Evolutionary conservation across 768 basidiomycete species (phyloP), one percentile per base, ranked within the genome.

Genomic region (Mycena floridula): DNA sequence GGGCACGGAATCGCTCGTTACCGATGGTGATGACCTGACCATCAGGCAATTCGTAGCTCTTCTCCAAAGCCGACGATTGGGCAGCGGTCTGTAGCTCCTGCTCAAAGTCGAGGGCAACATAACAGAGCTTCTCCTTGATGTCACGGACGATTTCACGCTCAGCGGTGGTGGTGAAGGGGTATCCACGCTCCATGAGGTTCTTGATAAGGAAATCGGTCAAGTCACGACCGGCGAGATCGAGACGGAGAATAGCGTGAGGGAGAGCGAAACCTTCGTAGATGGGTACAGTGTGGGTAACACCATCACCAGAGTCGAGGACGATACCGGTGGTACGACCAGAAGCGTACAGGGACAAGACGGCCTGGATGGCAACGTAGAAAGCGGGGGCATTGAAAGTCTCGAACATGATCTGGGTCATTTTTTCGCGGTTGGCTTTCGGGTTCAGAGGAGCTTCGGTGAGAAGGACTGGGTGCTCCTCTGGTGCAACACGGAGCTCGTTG

Each of bases 381-480:
- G 90, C 89, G 47, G 89, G 90, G 12, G 82, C 84, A 64, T 91
- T 92, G 79, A 92, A 92, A 11, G 89, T 93, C 72, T 93, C 89
- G 66, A 93, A 93, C 89, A 92, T 91, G 79, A 90, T 91, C 66
- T 93, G 89, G 51, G 89, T 91, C 85, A 87, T 90, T 77, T 90
- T 89, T 73, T 91, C 89, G 58, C 89, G 72, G 72, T 92, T 92
- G 45, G 85, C 85, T 72, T 92, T 92, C 55, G 90, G 89, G 74
- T 94, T 94, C 54, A 91, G 77, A 16, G 90, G 89, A 23, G 90
- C 90, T 67, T 94, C 90, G 49, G 90, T 94, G 61, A 92, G 74
- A 46, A 94, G 76, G 55, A 92, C 85, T 50, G 90, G 90, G 73
- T 92, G 88, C 72, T 91, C 89, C 65, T 93, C 89, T 23, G 90